Conservation (phyloP, 306 rosid species). For the Dalbergia oliveri region DNA sequence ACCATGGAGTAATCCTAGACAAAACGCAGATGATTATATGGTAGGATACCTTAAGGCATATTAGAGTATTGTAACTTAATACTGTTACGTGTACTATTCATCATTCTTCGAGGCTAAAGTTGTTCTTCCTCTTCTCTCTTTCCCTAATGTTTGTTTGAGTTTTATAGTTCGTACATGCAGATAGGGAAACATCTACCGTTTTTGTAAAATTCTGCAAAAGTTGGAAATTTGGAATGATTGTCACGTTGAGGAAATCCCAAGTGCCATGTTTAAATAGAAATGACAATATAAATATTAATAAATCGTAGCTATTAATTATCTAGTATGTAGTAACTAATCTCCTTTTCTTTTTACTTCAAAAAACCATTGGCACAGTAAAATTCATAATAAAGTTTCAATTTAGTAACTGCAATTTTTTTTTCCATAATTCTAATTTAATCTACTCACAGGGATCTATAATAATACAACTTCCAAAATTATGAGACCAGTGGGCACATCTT, state of each 20-base stretch:
- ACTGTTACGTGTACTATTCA: background rate
- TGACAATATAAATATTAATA: background rate
- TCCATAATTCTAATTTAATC: background rate
- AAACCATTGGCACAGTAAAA: no score
- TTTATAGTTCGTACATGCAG: no score
- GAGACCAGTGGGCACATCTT: background rate
- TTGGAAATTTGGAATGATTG: no score
- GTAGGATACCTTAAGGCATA: background rate
- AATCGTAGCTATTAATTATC: no score
- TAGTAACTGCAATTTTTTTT: background rate
- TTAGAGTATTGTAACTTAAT: background rate
- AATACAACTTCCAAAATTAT: constrained; percentile 14
- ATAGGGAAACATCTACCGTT: no score
- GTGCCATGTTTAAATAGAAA: constrained; percentile 30
- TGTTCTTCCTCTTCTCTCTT: background rate
- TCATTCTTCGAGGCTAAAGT: background rate
- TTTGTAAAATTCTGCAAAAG: no score
- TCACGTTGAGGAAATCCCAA: constrained; percentile 40
- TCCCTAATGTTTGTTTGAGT: no score
- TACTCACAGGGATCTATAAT: background rate
- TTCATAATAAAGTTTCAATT: no score
- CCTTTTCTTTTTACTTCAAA: no score
- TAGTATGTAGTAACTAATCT: no score
- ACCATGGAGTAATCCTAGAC: background rate
- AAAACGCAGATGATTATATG: background rate